phyloP scores from a whole-genome alignment of 768 basidiomycete genomes.

The Mycena crocata region DNA sequence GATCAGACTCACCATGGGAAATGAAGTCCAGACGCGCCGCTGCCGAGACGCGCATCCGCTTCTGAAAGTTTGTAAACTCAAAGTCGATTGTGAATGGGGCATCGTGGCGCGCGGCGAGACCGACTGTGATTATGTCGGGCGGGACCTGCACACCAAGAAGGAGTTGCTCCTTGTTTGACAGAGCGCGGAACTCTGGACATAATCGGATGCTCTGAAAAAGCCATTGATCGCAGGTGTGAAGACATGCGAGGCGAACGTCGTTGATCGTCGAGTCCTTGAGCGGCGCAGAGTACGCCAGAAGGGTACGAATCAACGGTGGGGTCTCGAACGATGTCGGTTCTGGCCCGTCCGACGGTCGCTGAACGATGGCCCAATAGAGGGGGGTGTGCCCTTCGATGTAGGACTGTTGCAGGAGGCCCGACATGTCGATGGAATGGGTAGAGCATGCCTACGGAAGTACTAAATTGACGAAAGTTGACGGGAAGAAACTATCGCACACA shows the following conservation, averaged over 20 bases:
- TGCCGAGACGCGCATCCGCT: constrained; percentile 59
- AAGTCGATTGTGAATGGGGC: constrained; percentile 53
- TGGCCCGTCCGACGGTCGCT: constrained; percentile 42
- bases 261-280: constrained; percentile 47
- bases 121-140: constrained; percentile 51
- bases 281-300: constrained; percentile 48
- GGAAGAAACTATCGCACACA: too few species aligned
- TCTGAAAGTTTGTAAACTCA: constrained; percentile 57
- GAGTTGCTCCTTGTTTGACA: constrained; percentile 34
- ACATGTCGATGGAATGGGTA: constrained; percentile 51
- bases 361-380: constrained; percentile 66
- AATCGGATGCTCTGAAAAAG: constrained; percentile 53
- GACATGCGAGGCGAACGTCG: constrained; percentile 61
- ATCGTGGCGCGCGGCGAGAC: constrained; percentile 45
- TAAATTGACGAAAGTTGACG: too few species aligned
- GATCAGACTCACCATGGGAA: constrained; percentile 51
- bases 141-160: constrained; percentile 29
- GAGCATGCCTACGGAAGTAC: too few species aligned
- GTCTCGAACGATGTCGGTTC: constrained; percentile 21
- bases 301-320: constrained; percentile 45
- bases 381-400: constrained; percentile 61
- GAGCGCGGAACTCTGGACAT: constrained; percentile 45
- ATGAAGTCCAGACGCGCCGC: constrained; percentile 58
- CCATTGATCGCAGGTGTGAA: constrained; percentile 52
- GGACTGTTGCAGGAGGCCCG: constrained; percentile 56